Base-by-base conservation (phyloP, 192 early-diverging fungal species). In the Umbelopsis sp. region DNA sequence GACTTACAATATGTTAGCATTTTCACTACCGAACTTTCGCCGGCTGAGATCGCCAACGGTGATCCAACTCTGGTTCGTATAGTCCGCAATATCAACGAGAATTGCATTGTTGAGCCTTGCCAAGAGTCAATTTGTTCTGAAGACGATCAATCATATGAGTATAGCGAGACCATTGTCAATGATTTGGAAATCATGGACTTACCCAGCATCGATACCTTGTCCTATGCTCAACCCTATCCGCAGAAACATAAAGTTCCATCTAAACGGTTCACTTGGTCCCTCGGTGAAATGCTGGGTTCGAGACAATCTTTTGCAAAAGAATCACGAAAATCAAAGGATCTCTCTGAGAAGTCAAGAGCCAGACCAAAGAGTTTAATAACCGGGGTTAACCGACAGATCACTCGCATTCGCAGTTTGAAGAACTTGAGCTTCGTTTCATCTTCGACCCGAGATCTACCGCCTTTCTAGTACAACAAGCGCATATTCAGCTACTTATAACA, bases 1-100 rank as follows among this genome's bases (percentile, higher is more conserved):
- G 55, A 61, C 12, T 30, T 61, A n/a, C 55, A 61, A 35, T 61
- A 61, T 4, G 33, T 61, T 61, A 61, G 55, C 25, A 61, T 61
- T 30, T 61, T 61, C 33, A 61, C 15, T 30, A 61, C 55, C 55
- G 55, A 61, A n/a, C 30, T 61, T 1, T 61, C 55, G 11, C 33
- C 55, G 4, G 27, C 27, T 18, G 55, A 61, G 2, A 61, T 61
- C 15, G 55, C 21, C 16, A n/a, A 33, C 30, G 55, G 55, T 7
- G 55, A 61, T 30, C 55, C 55, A 16, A 61, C 55, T 18, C 27
- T 61, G 11, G 27, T 61, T 1, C 55, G 55, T 61, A 35, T 61
- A 6, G 55, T 61, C n/a, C 55, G 33, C 27, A 35, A 61, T 35
- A 61, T 61, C 4, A 61, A 35, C 16, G 15, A 61, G 4, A 61